phyloP scores from a whole-genome alignment of 2,329 filamentous ascomycete species.

The Hymenoscyphus albidus region DNA sequence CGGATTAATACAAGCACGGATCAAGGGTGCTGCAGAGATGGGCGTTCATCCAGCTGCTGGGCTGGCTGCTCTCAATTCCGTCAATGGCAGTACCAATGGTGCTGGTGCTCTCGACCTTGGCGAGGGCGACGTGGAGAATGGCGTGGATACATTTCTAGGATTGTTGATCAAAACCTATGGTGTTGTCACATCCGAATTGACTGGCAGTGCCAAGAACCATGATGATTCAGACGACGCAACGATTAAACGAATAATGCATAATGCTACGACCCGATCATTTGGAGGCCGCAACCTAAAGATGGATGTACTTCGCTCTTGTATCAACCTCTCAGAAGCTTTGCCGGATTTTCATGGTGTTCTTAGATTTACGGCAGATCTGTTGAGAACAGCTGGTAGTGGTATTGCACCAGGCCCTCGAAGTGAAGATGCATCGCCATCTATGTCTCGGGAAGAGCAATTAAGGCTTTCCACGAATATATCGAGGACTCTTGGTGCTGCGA shows the following conservation, averaged over 20 bases:
- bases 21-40: slow-evolving; percentile 89
- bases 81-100: slow-evolving; percentile 47
- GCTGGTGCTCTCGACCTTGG: slow-evolving; percentile 56
- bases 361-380: slow-evolving; percentile 76
- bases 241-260: slow-evolving; percentile 55
- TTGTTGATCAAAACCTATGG: slow-evolving; percentile 61
- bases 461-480: slow-evolving; percentile 81
- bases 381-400: slow-evolving; percentile 77
- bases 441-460: slow-evolving; percentile 79
- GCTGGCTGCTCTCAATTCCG: slow-evolving; percentile 65
- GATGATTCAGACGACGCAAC: slow-evolving; percentile 51
- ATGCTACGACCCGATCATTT: slow-evolving; percentile 60
- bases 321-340: slow-evolving; percentile 88
- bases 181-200: slow-evolving; percentile 42
- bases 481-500: slow-evolving; percentile 74
- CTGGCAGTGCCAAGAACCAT: slow-evolving; percentile 13
- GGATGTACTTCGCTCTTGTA: slow-evolving; percentile 82
- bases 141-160: slow-evolving; percentile 60
- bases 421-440: slow-evolving; percentile 65
- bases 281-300: slow-evolving; percentile 79
- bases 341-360: slow-evolving; percentile 91
- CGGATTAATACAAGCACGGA: slow-evolving; percentile 84
- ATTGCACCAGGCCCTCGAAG: slow-evolving; percentile 68
- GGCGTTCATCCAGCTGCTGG: slow-evolving; percentile 93
- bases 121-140: slow-evolving; percentile 62